Conservation (phyloP, 2,329 filamentous ascomycete genomes). For the Epichloe baconii region DNA sequence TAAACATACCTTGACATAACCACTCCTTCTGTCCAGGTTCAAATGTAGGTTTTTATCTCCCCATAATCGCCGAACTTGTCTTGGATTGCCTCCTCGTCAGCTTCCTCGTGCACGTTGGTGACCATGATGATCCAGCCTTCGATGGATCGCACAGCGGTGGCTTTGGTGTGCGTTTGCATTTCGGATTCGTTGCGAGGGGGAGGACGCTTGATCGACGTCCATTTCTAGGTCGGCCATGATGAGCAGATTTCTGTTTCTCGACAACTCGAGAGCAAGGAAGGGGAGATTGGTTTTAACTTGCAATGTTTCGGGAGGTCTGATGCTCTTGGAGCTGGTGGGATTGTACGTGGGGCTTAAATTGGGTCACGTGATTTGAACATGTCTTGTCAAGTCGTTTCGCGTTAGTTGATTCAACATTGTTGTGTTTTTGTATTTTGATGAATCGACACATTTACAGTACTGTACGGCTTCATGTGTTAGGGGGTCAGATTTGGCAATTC, state of each 20-base stretch:
- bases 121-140: slow-evolving; percentile 84
- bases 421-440: too few relatives aligned
- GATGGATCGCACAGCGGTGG: slow-evolving; percentile 72
- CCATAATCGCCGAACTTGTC: slow-evolving; percentile 76
- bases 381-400: too few relatives aligned
- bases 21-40: slow-evolving; percentile 69
- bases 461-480: too few relatives aligned
- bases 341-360: neutral
- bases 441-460: too few relatives aligned
- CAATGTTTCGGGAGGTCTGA: neutral
- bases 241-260: neutral
- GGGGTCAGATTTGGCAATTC: too few relatives aligned
- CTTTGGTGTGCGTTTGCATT: slow-evolving; percentile 60
- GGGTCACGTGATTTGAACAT: neutral
- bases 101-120: slow-evolving; percentile 79
- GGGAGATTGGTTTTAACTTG: neutral
- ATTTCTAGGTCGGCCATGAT: slow-evolving; percentile 44
- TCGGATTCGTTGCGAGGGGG: slow-evolving; percentile 40
- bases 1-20: slow-evolving; percentile 64
- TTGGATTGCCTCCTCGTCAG: slow-evolving; percentile 69
- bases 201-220: slow-evolving; percentile 38
- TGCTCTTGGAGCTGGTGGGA: neutral
- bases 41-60: slow-evolving; percentile 76
- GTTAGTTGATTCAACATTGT: too few relatives aligned
- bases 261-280: neutral